Percentiles rank a stretch among this genome's conserved stretches.
These are phyloP conservation scores for Inga leiocalycina DNA, from an alignment of 306 rosid genomes.

Conservation along the genomic window DNA sequence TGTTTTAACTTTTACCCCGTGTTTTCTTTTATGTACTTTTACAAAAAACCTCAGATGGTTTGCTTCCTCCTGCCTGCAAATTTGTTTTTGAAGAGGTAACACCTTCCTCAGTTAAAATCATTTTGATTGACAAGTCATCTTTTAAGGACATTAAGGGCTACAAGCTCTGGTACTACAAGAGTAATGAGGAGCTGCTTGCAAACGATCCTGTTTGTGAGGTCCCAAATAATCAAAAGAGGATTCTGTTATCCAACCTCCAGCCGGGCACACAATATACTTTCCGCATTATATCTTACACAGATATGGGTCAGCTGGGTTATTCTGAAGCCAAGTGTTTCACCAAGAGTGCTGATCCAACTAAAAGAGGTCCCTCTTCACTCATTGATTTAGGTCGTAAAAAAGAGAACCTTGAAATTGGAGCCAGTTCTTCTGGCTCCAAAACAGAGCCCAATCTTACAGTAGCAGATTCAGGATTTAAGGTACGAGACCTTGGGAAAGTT, in stretches of 20 bases:
- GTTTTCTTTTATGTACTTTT: neutral
- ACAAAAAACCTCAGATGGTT: constrained; percentile 57
- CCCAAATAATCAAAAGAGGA: constrained; percentile 85
- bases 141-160: constrained; percentile 69
- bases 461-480: constrained; percentile 69
- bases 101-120: constrained; percentile 69
- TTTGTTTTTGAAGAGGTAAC: constrained; percentile 89
- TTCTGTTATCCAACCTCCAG: constrained; percentile 80
- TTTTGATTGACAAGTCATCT: constrained; percentile 69
- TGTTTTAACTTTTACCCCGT: constrained; percentile 13
- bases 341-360: constrained; percentile 71
- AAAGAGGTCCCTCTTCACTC: constrained; percentile 38
- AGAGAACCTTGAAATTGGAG: constrained; percentile 44
- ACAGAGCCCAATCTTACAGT: constrained; percentile 47
- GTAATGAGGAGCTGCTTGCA: constrained; percentile 57
- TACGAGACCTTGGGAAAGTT: constrained; percentile 88
- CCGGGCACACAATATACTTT: constrained; percentile 94
- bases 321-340: constrained; percentile 94
- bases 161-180: constrained; percentile 92
- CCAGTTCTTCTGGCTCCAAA: constrained; percentile 49
- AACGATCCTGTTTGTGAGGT: constrained; percentile 82
- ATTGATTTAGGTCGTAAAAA: constrained; percentile 48
- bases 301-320: constrained; percentile 82
- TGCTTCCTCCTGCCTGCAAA: constrained; percentile 98
- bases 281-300: constrained; percentile 73